Evolutionary conservation across 805 yeast species (phyloP), one percentile per base, ranked within the genome.

Genomic region (Cyberlindnera subsufficiens): DNA sequence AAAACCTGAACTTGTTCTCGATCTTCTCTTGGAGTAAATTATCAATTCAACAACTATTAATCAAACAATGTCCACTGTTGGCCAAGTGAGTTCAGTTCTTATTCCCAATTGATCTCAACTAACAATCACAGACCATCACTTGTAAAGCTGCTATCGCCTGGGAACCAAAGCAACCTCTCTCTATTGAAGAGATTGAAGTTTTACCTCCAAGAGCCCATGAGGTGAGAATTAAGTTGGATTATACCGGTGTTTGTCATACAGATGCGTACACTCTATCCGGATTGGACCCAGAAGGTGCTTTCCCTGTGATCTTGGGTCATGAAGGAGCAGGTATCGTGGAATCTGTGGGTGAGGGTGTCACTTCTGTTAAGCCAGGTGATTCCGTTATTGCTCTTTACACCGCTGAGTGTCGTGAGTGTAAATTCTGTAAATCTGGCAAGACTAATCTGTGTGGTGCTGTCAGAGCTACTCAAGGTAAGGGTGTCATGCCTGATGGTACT

Each of bases 401-500:
- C 31, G 96, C 99, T 41, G 99, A 95, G 68, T 93, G 99, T 71
- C 72, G 74, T 51, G 86, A 89, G 66, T 93, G 99, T 73, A 89
- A 90, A 66, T 87, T 90, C 76, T 93, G 99, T 72, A 76, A 72
- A 63, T 79, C 90, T 47, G 96, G 96, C 49, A 93, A 95, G 77
- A 91, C 99, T 61, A 93, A 93, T 71, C 76, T 93, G 63, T 93
- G 99, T 74, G 87, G 93, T 50, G 76, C 95, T 57, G 91, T 93
- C 55, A 82, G 99, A 69, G 95, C 87, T 42, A 95, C 99, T 44
- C 99, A 93, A 66, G 98, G 99, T 64, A 83, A 86, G 61, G 99
- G 99, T 65, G 84, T 91, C 45, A 86, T 93, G 96, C 99, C 99
- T 49, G 99, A 93, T 63, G 99, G 98, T 17, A 91, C 99, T 39